Conservation (phyloP, 1,139 yeast genomes). For the Kurtzmaniella quercitrusa region DNA sequence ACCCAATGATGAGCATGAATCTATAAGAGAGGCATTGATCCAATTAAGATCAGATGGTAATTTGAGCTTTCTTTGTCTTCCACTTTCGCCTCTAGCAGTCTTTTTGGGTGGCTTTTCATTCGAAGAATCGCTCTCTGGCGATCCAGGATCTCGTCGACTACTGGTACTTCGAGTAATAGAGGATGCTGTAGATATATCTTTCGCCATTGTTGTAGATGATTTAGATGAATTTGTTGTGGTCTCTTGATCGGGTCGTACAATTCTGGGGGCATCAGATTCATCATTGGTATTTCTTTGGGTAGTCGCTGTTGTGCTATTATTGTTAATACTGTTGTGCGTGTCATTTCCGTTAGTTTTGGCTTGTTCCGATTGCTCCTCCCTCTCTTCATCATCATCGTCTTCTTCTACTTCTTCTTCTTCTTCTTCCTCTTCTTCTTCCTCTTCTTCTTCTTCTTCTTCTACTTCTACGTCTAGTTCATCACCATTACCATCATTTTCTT, state of each 20-base stretch:
- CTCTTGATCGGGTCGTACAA: too few species aligned
- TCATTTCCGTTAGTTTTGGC: neutral
- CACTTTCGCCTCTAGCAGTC: conserved; percentile 24
- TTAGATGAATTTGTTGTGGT: too few species aligned
- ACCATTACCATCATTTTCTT: conserved; percentile 10
- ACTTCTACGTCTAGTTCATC: too few species aligned
- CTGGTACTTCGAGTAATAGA: neutral
- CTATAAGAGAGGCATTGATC: conserved; percentile 66
- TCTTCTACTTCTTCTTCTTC: conserved; percentile 10
- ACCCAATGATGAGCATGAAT: conserved; percentile 77
- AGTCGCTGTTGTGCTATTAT: conserved; percentile 13
- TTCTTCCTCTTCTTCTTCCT: conserved; percentile 14
- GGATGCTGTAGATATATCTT: neutral
- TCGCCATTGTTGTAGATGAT: neutral
- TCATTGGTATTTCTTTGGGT: neutral
- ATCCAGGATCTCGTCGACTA: conserved; percentile 1
- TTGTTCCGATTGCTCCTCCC: conserved; percentile 1
- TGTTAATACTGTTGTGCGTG: conserved; percentile 8
- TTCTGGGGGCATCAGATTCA: too few species aligned
- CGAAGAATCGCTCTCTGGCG: conserved; percentile 17
- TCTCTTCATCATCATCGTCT: conserved; percentile 12
- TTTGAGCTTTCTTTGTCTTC: conserved; percentile 17
- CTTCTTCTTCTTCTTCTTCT: conserved; percentile 10
- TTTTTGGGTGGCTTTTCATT: conserved; percentile 32
- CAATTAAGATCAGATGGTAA: conserved; percentile 78